Evolutionary conservation across 208 protist species (phyloP).

Genomic region (Trypanosoma mega): DNA sequence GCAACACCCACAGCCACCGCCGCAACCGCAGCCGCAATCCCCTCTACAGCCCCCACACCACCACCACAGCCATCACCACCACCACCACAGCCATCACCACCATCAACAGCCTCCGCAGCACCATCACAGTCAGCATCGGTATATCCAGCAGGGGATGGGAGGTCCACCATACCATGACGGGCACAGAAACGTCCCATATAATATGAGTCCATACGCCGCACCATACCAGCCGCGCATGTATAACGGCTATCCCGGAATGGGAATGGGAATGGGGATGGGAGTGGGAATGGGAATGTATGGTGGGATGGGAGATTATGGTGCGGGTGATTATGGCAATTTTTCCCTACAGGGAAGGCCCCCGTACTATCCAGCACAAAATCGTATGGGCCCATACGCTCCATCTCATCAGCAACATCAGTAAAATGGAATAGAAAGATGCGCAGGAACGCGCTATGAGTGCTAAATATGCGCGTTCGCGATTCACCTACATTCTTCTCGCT

Average conservation of each 20-base stretch:
- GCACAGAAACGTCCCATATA: conserved; percentile 14
- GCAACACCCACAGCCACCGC: conserved; percentile 8
- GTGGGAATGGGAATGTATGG: conserved; percentile 16
- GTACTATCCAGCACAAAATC: conserved; percentile 24
- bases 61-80: conserved; percentile 1
- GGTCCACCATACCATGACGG: conserved; percentile 23
- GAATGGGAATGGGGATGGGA: conserved; percentile 18
- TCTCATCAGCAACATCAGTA: conserved; percentile 2
- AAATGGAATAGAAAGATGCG: too few relatives aligned
- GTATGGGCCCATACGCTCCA: conserved; percentile 7
- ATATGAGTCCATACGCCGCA: conserved; percentile 18
- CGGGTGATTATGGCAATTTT: conserved; percentile 19
- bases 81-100: conserved; percentile 10
- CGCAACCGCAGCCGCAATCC: conserved; percentile 13
- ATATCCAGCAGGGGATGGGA: conserved; percentile 25
- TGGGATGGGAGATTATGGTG: conserved; percentile 6
- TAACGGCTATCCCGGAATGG: conserved; percentile 26
- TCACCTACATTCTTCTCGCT: too few relatives aligned
- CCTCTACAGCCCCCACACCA: conserved; percentile 19
- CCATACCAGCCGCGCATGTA: conserved; percentile 27
- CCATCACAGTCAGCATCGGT: conserved; percentile 28
- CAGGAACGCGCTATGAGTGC: too few relatives aligned
- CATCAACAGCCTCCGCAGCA: conserved; percentile 21
- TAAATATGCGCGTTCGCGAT: background rate
- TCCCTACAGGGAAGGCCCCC: conserved; percentile 18